A percentile compares a stretch with the other conserved stretches of the same genome.
phyloP scores from a whole-genome alignment of 2,329 filamentous ascomycete genomes.

The Dactylella cylindrospora region DNA sequence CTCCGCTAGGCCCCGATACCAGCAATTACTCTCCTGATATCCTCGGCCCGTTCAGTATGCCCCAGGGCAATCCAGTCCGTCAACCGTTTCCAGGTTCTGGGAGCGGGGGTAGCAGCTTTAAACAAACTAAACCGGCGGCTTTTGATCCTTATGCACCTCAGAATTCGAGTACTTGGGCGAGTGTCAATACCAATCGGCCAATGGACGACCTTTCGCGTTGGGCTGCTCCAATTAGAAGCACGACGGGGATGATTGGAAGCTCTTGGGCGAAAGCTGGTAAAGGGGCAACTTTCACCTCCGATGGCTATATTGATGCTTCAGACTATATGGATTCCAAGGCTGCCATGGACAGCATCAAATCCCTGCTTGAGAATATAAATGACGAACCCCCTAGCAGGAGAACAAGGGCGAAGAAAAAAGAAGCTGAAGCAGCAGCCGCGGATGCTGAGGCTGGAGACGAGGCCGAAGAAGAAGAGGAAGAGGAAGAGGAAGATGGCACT shows the following conservation, averaged over 20 bases:
- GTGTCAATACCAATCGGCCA: constrained; percentile 1
- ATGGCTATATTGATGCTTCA: constrained; percentile 21
- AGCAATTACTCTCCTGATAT: constrained; percentile 23
- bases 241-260: constrained; percentile 39
- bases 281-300: constrained; percentile 36
- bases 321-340: constrained; percentile 69
- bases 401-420: constrained; percentile 36
- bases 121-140: constrained; percentile 11
- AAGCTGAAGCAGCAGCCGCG: constrained; percentile 32
- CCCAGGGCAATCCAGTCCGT: not conserved
- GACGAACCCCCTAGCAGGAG: constrained; percentile 64
- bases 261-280: constrained; percentile 43
- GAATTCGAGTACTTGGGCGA: constrained; percentile 1
- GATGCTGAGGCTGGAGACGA: constrained; percentile 48
- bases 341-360: constrained; percentile 75
- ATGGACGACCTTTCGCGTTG: constrained; percentile 41
- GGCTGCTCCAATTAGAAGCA: constrained; percentile 28
- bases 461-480: constrained; percentile 58
- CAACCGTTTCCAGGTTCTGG: constrained; percentile 12
- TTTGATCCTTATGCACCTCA: constrained; percentile 31
- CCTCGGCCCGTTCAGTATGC: constrained; percentile 8
- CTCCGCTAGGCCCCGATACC: constrained; percentile 7
- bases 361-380: constrained; percentile 76
- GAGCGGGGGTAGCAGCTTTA: constrained; percentile 20
- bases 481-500: constrained; percentile 62